Evolutionary conservation across 169 alveolate genomes (phyloP).

Genomic region (Besnoitia besnoiti): DNA sequence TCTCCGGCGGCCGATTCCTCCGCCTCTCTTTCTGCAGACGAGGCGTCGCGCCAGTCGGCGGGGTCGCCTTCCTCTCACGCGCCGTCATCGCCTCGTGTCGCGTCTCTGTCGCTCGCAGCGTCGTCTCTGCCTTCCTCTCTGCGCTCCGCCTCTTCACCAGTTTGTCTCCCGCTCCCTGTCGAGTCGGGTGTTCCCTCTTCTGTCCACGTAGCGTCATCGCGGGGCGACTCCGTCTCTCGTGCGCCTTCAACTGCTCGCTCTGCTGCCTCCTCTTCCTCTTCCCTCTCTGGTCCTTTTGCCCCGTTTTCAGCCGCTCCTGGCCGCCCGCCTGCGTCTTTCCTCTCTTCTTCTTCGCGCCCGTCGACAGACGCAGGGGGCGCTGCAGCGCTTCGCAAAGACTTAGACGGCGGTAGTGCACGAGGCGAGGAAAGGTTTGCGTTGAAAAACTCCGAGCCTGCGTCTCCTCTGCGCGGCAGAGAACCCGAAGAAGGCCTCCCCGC

Average conservation of each 20-base stretch:
- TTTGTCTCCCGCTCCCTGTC: not conserved
- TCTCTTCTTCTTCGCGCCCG: not conserved
- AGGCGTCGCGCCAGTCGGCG: not conserved
- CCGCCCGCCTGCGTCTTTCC: not conserved
- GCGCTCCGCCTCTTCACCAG: not conserved
- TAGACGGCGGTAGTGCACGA: too few relatives aligned
- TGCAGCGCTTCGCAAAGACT: too few relatives aligned
- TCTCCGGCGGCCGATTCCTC: not conserved
- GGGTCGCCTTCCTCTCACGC: too few relatives aligned
- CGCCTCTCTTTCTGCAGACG: not conserved
- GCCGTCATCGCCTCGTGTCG: not conserved
- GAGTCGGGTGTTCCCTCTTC: too few relatives aligned
- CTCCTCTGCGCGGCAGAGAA: too few relatives aligned
- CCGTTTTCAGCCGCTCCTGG: not conserved
- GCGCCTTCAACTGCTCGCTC: not conserved
- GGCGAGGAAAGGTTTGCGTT: too few relatives aligned
- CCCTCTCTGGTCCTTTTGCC: not conserved
- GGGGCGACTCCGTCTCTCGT: not conserved
- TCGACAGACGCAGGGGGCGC: too few relatives aligned
- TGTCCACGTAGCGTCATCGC: not conserved
- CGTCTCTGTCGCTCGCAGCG: not conserved
- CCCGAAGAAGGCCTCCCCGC: too few relatives aligned
- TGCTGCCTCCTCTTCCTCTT: not conserved
- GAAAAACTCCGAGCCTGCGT: too few relatives aligned
- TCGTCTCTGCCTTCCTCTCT: not conserved